A percentile compares a stretch with the other conserved stretches of the same genome.
phyloP scores from a whole-genome alignment of 2,329 filamentous ascomycete genomes.

The Verticillium dahliae region DNA sequence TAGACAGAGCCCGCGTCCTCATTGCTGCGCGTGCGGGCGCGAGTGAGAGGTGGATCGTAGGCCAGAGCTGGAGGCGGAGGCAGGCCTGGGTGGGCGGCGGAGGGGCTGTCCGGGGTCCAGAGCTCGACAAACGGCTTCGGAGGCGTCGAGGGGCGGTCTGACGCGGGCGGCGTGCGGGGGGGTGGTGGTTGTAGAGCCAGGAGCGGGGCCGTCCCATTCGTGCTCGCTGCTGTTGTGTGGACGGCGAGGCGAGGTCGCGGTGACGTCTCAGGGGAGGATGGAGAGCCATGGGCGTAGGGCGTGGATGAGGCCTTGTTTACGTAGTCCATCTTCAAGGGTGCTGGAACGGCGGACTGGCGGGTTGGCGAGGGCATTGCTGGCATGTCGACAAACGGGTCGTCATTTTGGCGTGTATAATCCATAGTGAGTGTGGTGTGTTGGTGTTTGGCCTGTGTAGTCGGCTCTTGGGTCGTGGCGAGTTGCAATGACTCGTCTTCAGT shows the following conservation, averaged over 20 bases:
- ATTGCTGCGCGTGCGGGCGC: conserved; percentile 2
- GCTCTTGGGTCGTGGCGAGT: neutral
- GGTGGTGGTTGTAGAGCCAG: neutral
- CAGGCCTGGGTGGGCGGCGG: conserved; percentile 11
- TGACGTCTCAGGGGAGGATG: neutral
- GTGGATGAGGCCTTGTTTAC: neutral
- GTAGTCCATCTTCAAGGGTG: neutral
- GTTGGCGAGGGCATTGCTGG: neutral
- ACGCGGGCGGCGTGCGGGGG: neutral
- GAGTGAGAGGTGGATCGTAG: conserved; percentile 1
- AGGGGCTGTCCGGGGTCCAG: conserved; percentile 11
- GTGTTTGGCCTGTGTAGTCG: neutral
- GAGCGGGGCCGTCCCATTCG: neutral
- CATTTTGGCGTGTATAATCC: neutral
- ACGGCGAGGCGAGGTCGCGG: neutral
- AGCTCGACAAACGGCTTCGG: neutral
- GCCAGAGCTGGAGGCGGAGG: conserved; percentile 12
- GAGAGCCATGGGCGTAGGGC: neutral
- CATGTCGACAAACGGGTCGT: conserved; percentile 3
- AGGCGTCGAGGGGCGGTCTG: neutral
- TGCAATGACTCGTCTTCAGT: neutral
- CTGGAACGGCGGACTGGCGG: neutral
- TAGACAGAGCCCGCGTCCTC: neutral
- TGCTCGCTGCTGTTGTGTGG: neutral
- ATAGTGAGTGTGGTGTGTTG: neutral